Evolutionary conservation across 257 asterid species (phyloP), one percentile per base, ranked within the genome.

Genomic region (Petunia axillaris): DNA sequence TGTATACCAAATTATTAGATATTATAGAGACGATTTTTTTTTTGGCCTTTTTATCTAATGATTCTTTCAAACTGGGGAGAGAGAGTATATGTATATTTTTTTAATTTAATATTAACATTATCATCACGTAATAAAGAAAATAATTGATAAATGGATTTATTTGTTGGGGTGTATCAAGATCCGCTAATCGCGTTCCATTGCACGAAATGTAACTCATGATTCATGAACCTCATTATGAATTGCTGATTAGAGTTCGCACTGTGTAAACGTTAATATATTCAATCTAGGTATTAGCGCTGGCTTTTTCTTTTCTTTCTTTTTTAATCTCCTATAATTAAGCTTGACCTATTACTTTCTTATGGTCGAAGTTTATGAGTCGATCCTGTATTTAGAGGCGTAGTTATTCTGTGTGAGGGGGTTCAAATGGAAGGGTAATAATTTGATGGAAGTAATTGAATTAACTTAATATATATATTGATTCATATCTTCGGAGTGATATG

Each of bases 141-240:
- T 25, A 15, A 52, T 52, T 52, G 11, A 9, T 8, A 52, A 52
- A 9, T 52, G 57, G 57, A 52, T 52, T 52, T 52, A 52, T 52
- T 10, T 52, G 57, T 9, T 46, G 53, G 53, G 6, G 53, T 10
- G 6, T 25, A n/a, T 59, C 4, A 2, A n/a, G 64, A 59, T 16
- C 38, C 64, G 64, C 64, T 59, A 6, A 16, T 59, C 64, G 37
- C 64, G 64, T 59, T 8, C 64, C 38, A 6, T 16, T 59, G 64
- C 64, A 52, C 57, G 57, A 6, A 52, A 59, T n/a, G 38, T 16
- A 59, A 2, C 64, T 59, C 38, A 25, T 59, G 64, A 59, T 59
- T 59, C 38, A 59, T 16, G 64, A 59, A 59, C 64, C 64, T 59
- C 64, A 59, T 59, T 59, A 59, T 59, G 25, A 55, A 55, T 55